Base-by-base conservation (phyloP, 345 rosid genomes). In the Eucalyptus cladocalyx region DNA sequence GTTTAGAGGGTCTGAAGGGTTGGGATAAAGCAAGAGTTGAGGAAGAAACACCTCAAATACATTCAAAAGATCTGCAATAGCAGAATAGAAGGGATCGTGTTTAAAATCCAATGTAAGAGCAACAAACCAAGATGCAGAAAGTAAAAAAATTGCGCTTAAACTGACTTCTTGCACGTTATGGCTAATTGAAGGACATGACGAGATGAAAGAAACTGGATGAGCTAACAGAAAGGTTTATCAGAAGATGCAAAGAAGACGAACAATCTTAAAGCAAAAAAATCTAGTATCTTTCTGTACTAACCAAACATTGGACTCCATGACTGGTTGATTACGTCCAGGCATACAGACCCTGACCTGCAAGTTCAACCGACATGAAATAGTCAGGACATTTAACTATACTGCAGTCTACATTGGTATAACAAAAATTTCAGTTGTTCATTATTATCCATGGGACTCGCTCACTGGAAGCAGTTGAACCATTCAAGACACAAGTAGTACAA, bases 281-380 rank as follows among this genome's bases (percentile, higher is more conserved):
- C 60, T 86, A 49, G 60, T 56, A 28, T 86, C 53, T 8, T 34
- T 49, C 88, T 32, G 67, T 49, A 87, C 89, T 93, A 92, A 95
- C 96, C 96, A 90, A 95, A 95, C 96, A 95, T 95, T 86, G 97
- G 97, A 91, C 96, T 95, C 97, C 97, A 95, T 54, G 96, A 94
- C 65, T 95, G 96, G 89, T 95, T 95, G 91, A 95, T 95, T 48
- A 95, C 96, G 90, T 95, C 96, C 94, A 94, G 92, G 92, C 97
- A 95, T 42, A 95, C 95, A 87, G 96, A 95, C 85, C 97, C 97
- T 18, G 95, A 95, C 88, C 96, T 95, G 95, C 69, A 86, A 87
- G 48, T 62, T 37, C 80, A 40, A 40, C 88, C 88, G 48, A 67
- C 28, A 87, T 67, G 51, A 4, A 56, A 6, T 45, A 12, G 76